Conservation (phyloP, 1,139 yeast genomes). For the Yamadazyma epiphylla region DNA sequence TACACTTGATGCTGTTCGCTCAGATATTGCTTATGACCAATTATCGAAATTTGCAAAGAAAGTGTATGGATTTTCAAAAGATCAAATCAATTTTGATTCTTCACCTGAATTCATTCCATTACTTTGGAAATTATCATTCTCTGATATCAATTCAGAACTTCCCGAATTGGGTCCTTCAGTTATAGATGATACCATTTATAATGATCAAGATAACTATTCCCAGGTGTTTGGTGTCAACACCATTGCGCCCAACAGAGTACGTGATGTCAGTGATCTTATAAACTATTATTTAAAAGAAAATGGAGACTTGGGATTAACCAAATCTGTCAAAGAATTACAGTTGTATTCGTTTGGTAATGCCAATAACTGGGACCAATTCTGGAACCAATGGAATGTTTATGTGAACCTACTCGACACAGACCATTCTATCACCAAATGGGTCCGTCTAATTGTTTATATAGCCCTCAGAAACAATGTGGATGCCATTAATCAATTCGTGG, state of each 20-base stretch:
- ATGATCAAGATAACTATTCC: conserved; percentile 6
- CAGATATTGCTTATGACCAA: conserved; percentile 16
- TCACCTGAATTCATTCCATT: conserved; percentile 30
- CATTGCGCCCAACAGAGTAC: conserved; percentile 25
- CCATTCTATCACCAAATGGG: conserved; percentile 22
- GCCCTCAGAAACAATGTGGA: conserved; percentile 23
- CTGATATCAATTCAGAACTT: conserved; percentile 6
- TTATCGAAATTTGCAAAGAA: conserved; percentile 26
- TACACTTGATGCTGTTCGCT: no score
- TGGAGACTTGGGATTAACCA: conserved; percentile 5
- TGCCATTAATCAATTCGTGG: conserved; percentile 29
- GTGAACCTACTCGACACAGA: conserved; percentile 11
- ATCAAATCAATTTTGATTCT: conserved; percentile 20
- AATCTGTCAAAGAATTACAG: conserved; percentile 24
- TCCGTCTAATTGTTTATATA: conserved; percentile 32
- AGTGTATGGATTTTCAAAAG: conserved; percentile 23
- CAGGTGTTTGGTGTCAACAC: conserved; percentile 4
- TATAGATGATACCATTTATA: conserved; percentile 23
- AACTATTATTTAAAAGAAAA: conserved; percentile 15
- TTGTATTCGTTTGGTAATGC: conserved; percentile 39
- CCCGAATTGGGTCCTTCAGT: conserved; percentile 21
- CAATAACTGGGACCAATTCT: conserved; percentile 35
- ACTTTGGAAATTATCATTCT: conserved; percentile 29
- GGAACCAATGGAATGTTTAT: conserved; percentile 36
- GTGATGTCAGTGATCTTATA: conserved; percentile 29